Evolutionary conservation across 139 green algal species (phyloP), one percentile per base, ranked within the genome.

Genomic region (Chlorella sp.): DNA sequence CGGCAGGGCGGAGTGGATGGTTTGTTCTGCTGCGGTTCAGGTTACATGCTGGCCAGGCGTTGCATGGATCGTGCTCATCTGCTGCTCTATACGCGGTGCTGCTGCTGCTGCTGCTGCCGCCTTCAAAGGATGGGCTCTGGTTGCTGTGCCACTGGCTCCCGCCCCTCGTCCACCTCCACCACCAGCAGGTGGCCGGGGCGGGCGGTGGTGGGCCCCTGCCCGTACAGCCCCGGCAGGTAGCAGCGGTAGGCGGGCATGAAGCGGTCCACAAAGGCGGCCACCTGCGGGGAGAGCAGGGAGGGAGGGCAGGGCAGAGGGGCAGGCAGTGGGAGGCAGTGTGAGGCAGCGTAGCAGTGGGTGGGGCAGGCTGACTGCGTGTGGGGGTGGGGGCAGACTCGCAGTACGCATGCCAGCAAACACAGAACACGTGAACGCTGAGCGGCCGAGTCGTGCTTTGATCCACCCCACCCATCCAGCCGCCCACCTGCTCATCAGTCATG

Each of bases 181-280:
- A 96, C 87, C 36, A 98, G 78, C 2, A 93, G 89, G 32, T 90
- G 89, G 17, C 91, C 92, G 2, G 82, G 44, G 0, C 73, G 44
- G 0, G 89, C 91, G 0, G 95, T 98, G 32, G 95, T 97, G 38
- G 96, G 96, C 1, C 96, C 96, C 3, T 88, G 60, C 0, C 74
- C 32, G 65, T 96, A 95, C 63, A 98, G 87, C 38, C 83, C 88
- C 13, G 96, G 95, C 88, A 99, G 89, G 88, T 99, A 99, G n/a
- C 94, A 95, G 51, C 92, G 84, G 90, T 99, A 99, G 3, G 97
- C 97, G 6, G 97, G 97, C 87, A 98, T 97, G 92, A 96, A 99
- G 44, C 96, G 88, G 55, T 93, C 89, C 64, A 99, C 96, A 93
- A 99, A 99, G 80, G 97, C 94, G 15, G 87, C 89, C 21, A 97